Evolutionary conservation across 2,329 filamentous ascomycete genomes (phyloP).

Genomic region (Nothopassalora personata): DNA sequence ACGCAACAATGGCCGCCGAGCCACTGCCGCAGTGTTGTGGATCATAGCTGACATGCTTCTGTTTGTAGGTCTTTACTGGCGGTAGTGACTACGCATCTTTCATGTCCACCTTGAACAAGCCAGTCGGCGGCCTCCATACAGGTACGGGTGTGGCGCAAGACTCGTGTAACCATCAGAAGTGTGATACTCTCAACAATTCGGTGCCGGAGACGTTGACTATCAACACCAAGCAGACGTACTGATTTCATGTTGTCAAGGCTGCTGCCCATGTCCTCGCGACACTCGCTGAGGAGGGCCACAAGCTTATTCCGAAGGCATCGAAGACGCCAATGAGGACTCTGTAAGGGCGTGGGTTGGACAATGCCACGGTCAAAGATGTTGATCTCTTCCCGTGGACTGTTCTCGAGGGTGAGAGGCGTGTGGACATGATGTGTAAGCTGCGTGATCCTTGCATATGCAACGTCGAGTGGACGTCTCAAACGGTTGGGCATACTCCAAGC

Average conservation of each 20-base stretch:
- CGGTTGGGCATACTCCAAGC: too few species aligned
- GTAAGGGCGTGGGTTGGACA: not conserved
- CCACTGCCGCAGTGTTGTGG: too few species aligned
- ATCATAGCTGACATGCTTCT: too few species aligned
- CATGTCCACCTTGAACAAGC: conserved; percentile 32
- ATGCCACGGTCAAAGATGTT: conserved; percentile 3
- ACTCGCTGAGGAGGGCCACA: not conserved
- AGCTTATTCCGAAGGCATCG: not conserved
- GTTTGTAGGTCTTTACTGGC: conserved; percentile 26
- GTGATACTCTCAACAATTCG: conserved; percentile 34
- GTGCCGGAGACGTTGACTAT: conserved; percentile 12
- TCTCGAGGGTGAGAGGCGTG: conserved; percentile 8
- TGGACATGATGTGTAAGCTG: conserved; percentile 4
- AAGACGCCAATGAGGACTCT: not conserved
- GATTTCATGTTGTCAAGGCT: not conserved
- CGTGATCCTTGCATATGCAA: not conserved
- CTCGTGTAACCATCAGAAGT: conserved; percentile 33
- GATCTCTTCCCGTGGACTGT: conserved; percentile 10
- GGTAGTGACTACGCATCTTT: conserved; percentile 36
- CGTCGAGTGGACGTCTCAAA: not conserved
- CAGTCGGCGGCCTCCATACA: conserved; percentile 34
- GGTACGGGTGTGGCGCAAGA: conserved; percentile 36
- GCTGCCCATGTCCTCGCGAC: not conserved
- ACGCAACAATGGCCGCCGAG: too few species aligned
- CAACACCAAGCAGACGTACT: conserved; percentile 2